Evolutionary conservation across 768 basidiomycete genomes (phyloP), one percentile per base, ranked within the genome.

Genomic region (Agaricus bisporus): DNA sequence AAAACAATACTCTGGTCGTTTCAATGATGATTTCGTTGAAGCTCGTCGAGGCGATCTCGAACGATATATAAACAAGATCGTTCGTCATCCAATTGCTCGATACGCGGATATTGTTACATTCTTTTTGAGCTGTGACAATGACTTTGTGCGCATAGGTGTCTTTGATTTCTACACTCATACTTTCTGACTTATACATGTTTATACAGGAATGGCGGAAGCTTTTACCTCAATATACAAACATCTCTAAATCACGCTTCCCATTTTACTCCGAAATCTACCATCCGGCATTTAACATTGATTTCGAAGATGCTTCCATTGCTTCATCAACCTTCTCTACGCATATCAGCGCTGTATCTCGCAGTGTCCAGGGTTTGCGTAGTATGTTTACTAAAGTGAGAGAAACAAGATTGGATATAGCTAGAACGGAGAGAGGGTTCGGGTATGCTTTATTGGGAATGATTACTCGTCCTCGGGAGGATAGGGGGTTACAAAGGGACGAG

Each of bases 241-340:
- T 82, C 56, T 79, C 80, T 11, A 32, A 11, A 32, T 8, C 8
- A 2, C 73, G 86, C 88, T 8, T 71, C 79, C 1, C 15, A n/a
- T 93, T 92, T 63, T 90, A 85, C 61, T 82, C 85, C 0, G 82
- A 81, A 39, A 84, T 92, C 1, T 91, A 83, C 60, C 91, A 94
- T 60, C 91, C 90, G 3, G 86, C 80, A 0, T 94, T 89, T 69
- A 93, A 93, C 61, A 62, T 93, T 25, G 91, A 94, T 58, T 63
- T 74, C 0, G 82, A 86, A 39, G 91, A 93, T 22, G 85, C 87
- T 0, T 65, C 70, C 11, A 81, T 81, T 14, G 67, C 75, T 0
- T 72, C 81, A 5, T 77, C 81, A 7, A 69, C 78, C 1, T 94
- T 94, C 63, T 79, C 82, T 37, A 70, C 68, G 9, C 86, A 93